Conservation (phyloP, 2,329 filamentous ascomycete species). For the Aspergillus ochraceus region DNA sequence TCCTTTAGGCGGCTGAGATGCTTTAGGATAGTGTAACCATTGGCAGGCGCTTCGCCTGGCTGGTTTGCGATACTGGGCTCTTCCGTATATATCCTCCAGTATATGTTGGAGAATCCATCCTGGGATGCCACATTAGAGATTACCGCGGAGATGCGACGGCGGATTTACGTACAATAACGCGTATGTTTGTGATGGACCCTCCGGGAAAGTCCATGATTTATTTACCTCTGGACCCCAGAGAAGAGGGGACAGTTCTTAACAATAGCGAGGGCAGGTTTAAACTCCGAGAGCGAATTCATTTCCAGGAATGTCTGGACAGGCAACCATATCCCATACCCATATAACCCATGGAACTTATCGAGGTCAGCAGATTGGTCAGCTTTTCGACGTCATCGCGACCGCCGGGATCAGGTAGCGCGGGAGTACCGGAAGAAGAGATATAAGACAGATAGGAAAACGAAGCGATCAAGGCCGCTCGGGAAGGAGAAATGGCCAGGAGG, state of each 20-base stretch:
- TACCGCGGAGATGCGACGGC: background rate
- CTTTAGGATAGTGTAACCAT: constrained; percentile 38
- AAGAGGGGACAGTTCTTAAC: constrained; percentile 29
- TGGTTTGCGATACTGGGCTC: constrained; percentile 31
- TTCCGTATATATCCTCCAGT: constrained; percentile 46
- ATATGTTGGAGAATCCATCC: constrained; percentile 45
- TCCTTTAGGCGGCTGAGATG: constrained; percentile 42
- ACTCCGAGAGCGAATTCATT: constrained; percentile 33
- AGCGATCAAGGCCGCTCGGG: background rate
- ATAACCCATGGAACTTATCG: constrained; percentile 21
- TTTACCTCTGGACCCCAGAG: constrained; percentile 19
- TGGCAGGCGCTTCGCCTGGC: constrained; percentile 33
- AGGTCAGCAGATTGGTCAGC: constrained; percentile 21
- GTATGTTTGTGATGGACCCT: constrained; percentile 43
- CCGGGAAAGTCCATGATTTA: constrained; percentile 47
- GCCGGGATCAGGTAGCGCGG: background rate
- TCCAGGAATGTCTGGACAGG: constrained; percentile 24
- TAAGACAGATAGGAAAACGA: constrained; percentile 1
- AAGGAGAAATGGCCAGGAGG: constrained; percentile 3
- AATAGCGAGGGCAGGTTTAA: constrained; percentile 25
- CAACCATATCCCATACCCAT: constrained; percentile 15
- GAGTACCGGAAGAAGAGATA: background rate
- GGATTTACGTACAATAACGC: constrained; percentile 39
- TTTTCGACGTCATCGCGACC: constrained; percentile 19
- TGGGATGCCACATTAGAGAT: constrained; percentile 26